phyloP scores from a whole-genome alignment of 2,329 filamentous ascomycete genomes.

The Arthrobotrys sinensis region DNA sequence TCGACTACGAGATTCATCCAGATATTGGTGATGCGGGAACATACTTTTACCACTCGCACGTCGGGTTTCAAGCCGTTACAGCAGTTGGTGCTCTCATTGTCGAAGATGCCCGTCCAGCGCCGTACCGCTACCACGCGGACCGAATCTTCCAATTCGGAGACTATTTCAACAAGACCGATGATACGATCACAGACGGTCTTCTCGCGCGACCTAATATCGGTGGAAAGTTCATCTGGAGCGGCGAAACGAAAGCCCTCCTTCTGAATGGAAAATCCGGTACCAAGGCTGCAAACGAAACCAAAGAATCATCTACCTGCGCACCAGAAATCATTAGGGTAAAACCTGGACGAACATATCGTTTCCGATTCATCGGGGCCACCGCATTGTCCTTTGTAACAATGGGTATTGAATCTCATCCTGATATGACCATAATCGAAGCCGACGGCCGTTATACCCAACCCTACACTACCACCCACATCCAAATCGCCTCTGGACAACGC shows the following conservation, averaged over 20 bases:
- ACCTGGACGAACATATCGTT: constrained; percentile 75
- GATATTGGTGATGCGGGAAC: constrained; percentile 73
- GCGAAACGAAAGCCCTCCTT: constrained; percentile 74
- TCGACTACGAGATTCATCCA: constrained; percentile 77
- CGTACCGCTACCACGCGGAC: constrained; percentile 62
- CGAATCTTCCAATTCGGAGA: constrained; percentile 59
- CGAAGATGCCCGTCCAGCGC: constrained; percentile 67
- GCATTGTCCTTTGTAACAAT: constrained; percentile 73
- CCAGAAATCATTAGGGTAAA: constrained; percentile 74
- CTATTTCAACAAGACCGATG: constrained; percentile 67
- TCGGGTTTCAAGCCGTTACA: constrained; percentile 75
- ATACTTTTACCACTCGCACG: constrained; percentile 79
- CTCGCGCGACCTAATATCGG: constrained; percentile 66
- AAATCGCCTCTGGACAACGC: constrained; percentile 75
- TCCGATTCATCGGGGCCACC: constrained; percentile 75
- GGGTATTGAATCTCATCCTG: constrained; percentile 73
- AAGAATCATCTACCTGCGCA: constrained; percentile 65
- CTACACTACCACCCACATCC: constrained; percentile 70
- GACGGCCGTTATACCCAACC: constrained; percentile 74
- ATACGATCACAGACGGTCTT: constrained; percentile 71
- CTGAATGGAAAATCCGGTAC: constrained; percentile 74
- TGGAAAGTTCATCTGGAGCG: constrained; percentile 72
- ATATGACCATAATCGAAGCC: constrained; percentile 75
- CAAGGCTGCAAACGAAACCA: constrained; percentile 67
- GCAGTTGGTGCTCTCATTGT: constrained; percentile 75